phyloP scores from a whole-genome alignment of 2,329 filamentous ascomycete species.

The Mariannaea elegans region DNA sequence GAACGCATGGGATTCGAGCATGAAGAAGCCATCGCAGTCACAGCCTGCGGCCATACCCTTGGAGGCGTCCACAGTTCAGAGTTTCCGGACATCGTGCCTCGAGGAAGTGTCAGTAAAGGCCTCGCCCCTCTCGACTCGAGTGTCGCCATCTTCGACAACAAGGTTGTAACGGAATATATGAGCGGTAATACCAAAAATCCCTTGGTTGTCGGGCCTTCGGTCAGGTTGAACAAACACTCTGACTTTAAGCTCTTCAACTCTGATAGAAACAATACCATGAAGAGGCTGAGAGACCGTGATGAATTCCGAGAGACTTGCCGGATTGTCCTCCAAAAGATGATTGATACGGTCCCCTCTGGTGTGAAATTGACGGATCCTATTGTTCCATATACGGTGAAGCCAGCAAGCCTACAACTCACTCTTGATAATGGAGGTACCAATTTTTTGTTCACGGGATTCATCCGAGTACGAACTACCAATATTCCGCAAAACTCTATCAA shows the following conservation, averaged over 20 bases:
- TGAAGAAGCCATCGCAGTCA: constrained; percentile 67
- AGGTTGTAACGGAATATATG: constrained; percentile 65
- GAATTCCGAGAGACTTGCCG: constrained; percentile 59
- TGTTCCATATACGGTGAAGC: constrained; percentile 67
- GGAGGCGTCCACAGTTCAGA: constrained; percentile 66
- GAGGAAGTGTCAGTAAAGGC: constrained; percentile 53
- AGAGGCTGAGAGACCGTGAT: constrained; percentile 53
- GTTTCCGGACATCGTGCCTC: constrained; percentile 62
- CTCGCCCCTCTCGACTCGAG: constrained; percentile 58
- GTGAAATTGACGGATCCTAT: constrained; percentile 62
- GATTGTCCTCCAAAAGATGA: constrained; percentile 66
- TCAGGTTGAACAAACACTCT: constrained; percentile 55
- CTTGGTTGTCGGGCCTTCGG: constrained; percentile 61
- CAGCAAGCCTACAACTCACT: constrained; percentile 64
- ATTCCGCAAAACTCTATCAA: constrained; percentile 53
- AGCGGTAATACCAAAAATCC: constrained; percentile 62
- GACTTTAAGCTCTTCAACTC: constrained; percentile 65
- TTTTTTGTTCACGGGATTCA: constrained; percentile 62
- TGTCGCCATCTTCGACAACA: constrained; percentile 62
- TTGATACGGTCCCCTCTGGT: constrained; percentile 64
- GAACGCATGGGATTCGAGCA: constrained; percentile 64
- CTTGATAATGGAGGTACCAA: constrained; percentile 58
- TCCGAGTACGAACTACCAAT: constrained; percentile 64
- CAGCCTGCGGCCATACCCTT: constrained; percentile 69
- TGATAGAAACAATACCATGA: constrained; percentile 65